Evolutionary conservation across 2,329 filamentous ascomycete species (phyloP).

Genomic region (Chalaropsis ovoidea): DNA sequence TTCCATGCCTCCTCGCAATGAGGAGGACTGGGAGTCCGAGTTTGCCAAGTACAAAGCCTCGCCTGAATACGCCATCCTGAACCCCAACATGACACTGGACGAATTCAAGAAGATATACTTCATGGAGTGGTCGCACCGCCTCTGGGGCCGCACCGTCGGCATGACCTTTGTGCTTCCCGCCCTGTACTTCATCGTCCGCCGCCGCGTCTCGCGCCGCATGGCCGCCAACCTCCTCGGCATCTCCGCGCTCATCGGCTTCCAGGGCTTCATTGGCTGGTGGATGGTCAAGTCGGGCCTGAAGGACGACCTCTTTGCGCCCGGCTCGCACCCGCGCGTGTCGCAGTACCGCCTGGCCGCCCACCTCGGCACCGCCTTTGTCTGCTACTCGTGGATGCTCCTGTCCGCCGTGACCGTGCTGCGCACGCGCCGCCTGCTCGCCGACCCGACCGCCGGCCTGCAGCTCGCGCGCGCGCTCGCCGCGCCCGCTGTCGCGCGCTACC

Average conservation of each 20-base stretch:
- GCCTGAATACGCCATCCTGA: conserved; percentile 84
- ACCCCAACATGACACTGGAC: conserved; percentile 80
- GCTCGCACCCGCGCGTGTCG: conserved; percentile 80
- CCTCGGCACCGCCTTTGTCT: conserved; percentile 79
- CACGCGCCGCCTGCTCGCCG: conserved; percentile 57
- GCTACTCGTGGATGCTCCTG: conserved; percentile 90
- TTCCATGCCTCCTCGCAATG: conserved; percentile 69
- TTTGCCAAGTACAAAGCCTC: conserved; percentile 87
- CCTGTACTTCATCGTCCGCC: conserved; percentile 73
- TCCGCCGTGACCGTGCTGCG: conserved; percentile 78
- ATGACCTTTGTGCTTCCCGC: conserved; percentile 82
- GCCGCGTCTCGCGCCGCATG: conserved; percentile 69
- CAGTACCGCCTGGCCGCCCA: conserved; percentile 90
- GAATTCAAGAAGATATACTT: conserved; percentile 99
- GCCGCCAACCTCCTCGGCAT: conserved; percentile 70
- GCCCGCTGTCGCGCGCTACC: conserved; percentile 62
- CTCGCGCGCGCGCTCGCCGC: conserved; percentile 52
- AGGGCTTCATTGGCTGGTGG: conserved; percentile 96
- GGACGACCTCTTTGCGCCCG: conserved; percentile 87
- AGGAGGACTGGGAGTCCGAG: conserved; percentile 79
- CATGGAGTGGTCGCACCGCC: conserved; percentile 95
- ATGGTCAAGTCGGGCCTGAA: conserved; percentile 97
- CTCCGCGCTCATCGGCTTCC: conserved; percentile 80
- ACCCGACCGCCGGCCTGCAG: conserved; percentile 53
- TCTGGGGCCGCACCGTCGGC: conserved; percentile 89